Percentiles rank a stretch among this genome's conserved stretches.
phyloP scores from a whole-genome alignment of 2,329 filamentous ascomycete species.

The Sarocladium oryzae region DNA sequence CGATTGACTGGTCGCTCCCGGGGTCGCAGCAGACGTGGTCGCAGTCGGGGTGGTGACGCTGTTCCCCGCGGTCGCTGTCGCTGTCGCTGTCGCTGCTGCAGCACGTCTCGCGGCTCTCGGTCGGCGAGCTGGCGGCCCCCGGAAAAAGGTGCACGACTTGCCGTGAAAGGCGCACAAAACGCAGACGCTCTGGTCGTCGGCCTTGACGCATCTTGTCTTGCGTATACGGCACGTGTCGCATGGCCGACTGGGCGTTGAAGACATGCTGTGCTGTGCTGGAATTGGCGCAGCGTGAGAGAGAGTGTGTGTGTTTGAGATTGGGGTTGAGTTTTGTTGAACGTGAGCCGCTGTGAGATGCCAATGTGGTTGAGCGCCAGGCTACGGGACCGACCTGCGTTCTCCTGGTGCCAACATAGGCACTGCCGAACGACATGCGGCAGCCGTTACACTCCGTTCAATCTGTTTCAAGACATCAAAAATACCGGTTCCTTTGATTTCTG shows the following conservation, averaged over 20 bases:
- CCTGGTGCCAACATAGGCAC: not conserved
- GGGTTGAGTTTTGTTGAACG: not conserved
- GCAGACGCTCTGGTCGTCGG: slow-evolving; percentile 8
- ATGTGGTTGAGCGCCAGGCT: not conserved
- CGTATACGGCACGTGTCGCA: slow-evolving; percentile 6
- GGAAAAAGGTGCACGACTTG: slow-evolving; percentile 8
- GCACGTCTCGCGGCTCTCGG: slow-evolving; percentile 4
- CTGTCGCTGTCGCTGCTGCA: not conserved
- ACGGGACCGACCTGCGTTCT: not conserved
- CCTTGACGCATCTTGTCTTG: slow-evolving; percentile 4
- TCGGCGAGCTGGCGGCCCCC: slow-evolving; percentile 5
- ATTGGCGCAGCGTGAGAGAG: not conserved
- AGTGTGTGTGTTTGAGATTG: too few species aligned
- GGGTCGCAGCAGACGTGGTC: not conserved
- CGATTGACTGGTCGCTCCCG: not conserved
- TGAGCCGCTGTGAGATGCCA: not conserved
- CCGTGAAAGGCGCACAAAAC: slow-evolving; percentile 8
- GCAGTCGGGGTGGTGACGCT: not conserved
- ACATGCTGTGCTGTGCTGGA: slow-evolving; percentile 1
- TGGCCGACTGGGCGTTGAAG: not conserved
- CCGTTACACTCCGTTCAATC: too few species aligned
- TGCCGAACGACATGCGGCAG: too few species aligned
- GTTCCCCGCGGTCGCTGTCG: not conserved
- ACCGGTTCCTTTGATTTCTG: too few species aligned
- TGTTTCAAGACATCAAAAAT: too few species aligned